phyloP scores from a whole-genome alignment of 306 rosid genomes.

The Hippophae tibetana region DNA sequence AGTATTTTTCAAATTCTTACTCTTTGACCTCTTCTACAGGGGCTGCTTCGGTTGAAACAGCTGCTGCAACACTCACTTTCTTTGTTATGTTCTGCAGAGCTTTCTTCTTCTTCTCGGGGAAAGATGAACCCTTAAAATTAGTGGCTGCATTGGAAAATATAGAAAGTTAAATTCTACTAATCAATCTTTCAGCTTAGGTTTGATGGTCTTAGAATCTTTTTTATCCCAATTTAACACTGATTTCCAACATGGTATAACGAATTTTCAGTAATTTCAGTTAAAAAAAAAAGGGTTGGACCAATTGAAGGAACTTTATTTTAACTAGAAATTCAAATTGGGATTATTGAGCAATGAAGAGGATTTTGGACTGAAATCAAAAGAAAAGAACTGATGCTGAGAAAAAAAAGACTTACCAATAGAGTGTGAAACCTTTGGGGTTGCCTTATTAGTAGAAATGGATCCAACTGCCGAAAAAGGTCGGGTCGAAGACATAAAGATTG shows the following conservation, averaged over 20 bases:
- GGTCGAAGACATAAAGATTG: conserved; percentile 48
- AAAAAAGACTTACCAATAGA: conserved; percentile 38
- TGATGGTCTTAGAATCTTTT: background rate
- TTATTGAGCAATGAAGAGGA: background rate
- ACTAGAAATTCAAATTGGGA: background rate
- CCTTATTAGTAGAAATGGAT: conserved; percentile 14
- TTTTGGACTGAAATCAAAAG: background rate
- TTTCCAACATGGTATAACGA: too few relatives aligned
- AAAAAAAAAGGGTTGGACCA: too few relatives aligned
- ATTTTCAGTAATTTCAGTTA: too few relatives aligned
- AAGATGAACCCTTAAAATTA: conserved; percentile 41
- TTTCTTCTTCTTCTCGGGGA: conserved; percentile 35
- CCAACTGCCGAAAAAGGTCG: conserved; percentile 33
- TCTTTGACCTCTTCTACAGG: conserved; percentile 49
- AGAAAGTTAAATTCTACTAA: too few relatives aligned
- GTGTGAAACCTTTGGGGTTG: conserved; percentile 22
- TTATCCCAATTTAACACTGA: too few relatives aligned
- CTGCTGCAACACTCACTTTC: conserved; percentile 42
- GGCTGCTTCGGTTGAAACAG: conserved; percentile 30
- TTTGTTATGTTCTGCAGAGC: conserved; percentile 25
- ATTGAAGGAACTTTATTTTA: background rate
- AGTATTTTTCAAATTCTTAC: conserved; percentile 27
- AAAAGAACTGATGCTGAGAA: background rate
- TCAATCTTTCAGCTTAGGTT: background rate
- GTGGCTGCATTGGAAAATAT: conserved; percentile 35